These are phyloP conservation scores for Emericellopsis terricola DNA, from an alignment of 495 filamentous ascomycete species.

Conservation along the genomic window DNA sequence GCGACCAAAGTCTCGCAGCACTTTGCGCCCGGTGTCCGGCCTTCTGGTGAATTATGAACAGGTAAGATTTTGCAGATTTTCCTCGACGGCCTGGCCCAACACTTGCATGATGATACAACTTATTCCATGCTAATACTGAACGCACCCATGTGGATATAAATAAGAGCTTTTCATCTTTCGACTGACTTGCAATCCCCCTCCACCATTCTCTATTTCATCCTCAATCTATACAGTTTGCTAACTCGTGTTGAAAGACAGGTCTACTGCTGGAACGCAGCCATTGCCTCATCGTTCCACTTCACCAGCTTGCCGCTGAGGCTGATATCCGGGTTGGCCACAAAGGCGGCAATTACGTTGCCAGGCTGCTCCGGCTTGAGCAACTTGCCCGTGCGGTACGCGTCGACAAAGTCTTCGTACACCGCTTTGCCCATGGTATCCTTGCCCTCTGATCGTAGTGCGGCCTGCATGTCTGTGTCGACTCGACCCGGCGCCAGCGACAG, in stretches of 20 bases:
- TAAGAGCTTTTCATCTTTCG: conserved; percentile 95
- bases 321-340: conserved; percentile 37
- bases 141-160: conserved; percentile 51
- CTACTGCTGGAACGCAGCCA: conserved; percentile 41
- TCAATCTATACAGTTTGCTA: too few species aligned
- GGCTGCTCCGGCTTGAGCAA: conserved; percentile 71
- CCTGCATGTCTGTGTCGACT: conserved; percentile 90
- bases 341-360: conserved; percentile 65
- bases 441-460: conserved; percentile 57
- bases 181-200: conserved; percentile 37
- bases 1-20: too few species aligned
- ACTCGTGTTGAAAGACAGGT: conserved; percentile 2
- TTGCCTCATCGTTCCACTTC: conserved; percentile 54
- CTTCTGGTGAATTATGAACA: background rate
- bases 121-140: conserved; percentile 92
- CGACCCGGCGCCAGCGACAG: conserved; percentile 65
- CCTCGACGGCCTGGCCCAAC: too few species aligned
- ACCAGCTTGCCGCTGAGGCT: conserved; percentile 60
- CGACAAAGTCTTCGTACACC: conserved; percentile 48
- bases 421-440: conserved; percentile 41
- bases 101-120: conserved; percentile 21
- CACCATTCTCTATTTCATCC: conserved; percentile 4
- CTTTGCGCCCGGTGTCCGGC: background rate
- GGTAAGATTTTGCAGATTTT: too few species aligned
- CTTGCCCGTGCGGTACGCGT: conserved; percentile 44